These are phyloP conservation scores for Trichophyton equinum DNA, from an alignment of 2,329 filamentous ascomycete species.

Conservation along the genomic window DNA sequence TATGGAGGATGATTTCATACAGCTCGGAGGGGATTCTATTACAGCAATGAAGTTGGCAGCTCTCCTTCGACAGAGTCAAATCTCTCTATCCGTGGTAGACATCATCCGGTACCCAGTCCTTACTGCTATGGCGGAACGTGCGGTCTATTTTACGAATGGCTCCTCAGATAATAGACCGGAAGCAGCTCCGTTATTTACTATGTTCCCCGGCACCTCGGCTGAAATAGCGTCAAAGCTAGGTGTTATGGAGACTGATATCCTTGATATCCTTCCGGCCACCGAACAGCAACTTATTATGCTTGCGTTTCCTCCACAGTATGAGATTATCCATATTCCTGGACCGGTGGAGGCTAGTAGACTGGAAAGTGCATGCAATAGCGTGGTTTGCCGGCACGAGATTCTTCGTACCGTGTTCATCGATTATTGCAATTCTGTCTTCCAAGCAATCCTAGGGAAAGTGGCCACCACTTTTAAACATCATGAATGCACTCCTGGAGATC, in stretches of 20 bases:
- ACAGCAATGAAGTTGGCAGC: not conserved
- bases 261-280: not conserved
- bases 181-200: too few species aligned
- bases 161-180: too few species aligned
- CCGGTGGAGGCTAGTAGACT: not conserved
- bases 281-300: not conserved
- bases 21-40: not conserved
- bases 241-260: not conserved
- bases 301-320: not conserved
- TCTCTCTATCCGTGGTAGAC: too few species aligned
- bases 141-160: too few species aligned
- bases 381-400: not conserved
- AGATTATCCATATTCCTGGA: not conserved
- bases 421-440: not conserved
- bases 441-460: not conserved
- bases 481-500: not conserved
- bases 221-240: too few species aligned
- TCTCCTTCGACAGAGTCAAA: not conserved
- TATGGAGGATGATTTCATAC: not conserved
- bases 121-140: too few species aligned
- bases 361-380: not conserved
- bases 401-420: constrained; percentile 2
- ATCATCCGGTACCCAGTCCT: too few species aligned
- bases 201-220: too few species aligned
- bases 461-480: not conserved